Conservation (phyloP, 208 protist genomes). For the Leishmania aethiopica region DNA sequence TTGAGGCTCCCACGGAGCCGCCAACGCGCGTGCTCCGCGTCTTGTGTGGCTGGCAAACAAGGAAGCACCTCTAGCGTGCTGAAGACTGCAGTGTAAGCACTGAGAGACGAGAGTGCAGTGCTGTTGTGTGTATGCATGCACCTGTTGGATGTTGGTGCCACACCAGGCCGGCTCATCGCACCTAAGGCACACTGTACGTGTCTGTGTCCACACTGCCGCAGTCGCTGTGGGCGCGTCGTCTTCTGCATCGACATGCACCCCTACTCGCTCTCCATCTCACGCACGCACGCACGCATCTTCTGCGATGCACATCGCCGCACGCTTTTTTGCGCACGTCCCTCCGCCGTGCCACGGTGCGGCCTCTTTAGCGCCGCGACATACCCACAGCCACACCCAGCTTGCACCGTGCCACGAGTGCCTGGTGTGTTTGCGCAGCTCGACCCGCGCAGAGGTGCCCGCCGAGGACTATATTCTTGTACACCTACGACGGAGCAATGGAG, state of each 20-base stretch:
- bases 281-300: not conserved
- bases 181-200: not conserved
- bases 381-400: not conserved
- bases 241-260: not conserved
- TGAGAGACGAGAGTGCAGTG: not conserved
- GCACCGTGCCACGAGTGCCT: not conserved
- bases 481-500: conserved; percentile 8
- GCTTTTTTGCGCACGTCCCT: not conserved
- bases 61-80: not conserved
- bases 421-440: not conserved
- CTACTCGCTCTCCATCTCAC: not conserved
- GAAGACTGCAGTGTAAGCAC: not conserved
- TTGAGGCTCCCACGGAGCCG: not conserved
- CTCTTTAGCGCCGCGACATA: not conserved
- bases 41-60: not conserved
- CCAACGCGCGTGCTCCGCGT: not conserved
- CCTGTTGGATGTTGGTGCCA: not conserved
- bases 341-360: not conserved
- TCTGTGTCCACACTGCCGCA: not conserved
- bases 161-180: not conserved
- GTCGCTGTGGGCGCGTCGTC: not conserved
- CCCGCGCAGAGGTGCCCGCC: not conserved
- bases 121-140: not conserved
- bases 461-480: too few species aligned
- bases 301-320: not conserved